Evolutionary conservation across 495 filamentous ascomycete genomes (phyloP).

Genomic region (Penicillium odoratum): DNA sequence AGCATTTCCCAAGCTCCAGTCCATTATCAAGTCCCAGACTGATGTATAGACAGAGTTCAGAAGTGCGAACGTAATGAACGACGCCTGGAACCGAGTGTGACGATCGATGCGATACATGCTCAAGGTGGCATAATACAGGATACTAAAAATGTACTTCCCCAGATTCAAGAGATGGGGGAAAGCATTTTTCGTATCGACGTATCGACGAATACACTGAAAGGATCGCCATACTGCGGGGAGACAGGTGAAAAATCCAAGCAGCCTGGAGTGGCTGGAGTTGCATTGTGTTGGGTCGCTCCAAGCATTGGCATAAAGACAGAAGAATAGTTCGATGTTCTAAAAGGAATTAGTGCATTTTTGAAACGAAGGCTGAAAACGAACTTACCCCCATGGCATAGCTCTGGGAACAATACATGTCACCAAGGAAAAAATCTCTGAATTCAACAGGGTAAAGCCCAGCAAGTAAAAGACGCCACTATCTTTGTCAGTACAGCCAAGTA

Average conservation of each 20-base stretch:
- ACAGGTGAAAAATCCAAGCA: conserved; percentile 83
- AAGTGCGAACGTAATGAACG: conserved; percentile 77
- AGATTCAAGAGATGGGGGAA: conserved; percentile 94
- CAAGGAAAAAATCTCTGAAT: conserved; percentile 95
- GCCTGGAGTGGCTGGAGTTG: conserved; percentile 80
- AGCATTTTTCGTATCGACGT: conserved; percentile 76
- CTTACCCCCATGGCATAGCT: conserved; percentile 86
- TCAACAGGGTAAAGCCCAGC: conserved; percentile 91
- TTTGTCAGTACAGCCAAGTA: conserved; percentile 21
- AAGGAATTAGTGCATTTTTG: conserved; percentile 23
- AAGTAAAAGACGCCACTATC: conserved; percentile 76
- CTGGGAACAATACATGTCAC: conserved; percentile 95
- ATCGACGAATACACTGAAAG: conserved; percentile 88
- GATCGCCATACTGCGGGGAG: conserved; percentile 86
- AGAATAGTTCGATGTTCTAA: conserved; percentile 87
- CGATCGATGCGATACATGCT: conserved; percentile 79
- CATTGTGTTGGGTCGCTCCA: conserved; percentile 74
- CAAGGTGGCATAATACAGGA: conserved; percentile 72
- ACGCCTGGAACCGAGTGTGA: conserved; percentile 51
- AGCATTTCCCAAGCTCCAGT: conserved; percentile 84
- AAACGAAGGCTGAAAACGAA: conserved; percentile 11
- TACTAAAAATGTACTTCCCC: conserved; percentile 86
- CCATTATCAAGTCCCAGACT: conserved; percentile 97
- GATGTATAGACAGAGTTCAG: conserved; percentile 81
- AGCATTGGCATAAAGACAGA: conserved; percentile 79